Evolutionary conservation across 1,139 yeast genomes (phyloP).

Genomic region (Geotrichum australiense): DNA sequence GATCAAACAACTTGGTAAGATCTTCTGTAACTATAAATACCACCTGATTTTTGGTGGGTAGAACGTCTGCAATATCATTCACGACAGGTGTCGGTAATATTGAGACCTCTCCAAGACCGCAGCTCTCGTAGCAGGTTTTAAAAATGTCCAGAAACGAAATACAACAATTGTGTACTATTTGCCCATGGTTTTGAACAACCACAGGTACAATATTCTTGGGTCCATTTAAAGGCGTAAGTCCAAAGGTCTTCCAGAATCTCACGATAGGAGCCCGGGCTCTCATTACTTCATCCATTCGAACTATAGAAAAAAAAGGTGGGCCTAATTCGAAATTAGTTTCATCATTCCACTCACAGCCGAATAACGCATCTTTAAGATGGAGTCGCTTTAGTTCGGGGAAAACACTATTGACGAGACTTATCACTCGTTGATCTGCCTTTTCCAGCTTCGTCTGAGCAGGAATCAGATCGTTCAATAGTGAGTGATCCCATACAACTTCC

Average conservation of each 20-base stretch:
- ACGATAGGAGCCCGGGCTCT: slow-evolving; percentile 34
- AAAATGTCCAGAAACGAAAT: slow-evolving; percentile 26
- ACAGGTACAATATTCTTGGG: slow-evolving; percentile 29
- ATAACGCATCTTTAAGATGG: slow-evolving; percentile 11
- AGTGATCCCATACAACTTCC: slow-evolving; percentile 42
- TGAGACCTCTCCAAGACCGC: slow-evolving; percentile 31
- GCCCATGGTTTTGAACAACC: slow-evolving; percentile 30
- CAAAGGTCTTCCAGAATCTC: slow-evolving; percentile 37
- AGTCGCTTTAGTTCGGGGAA: slow-evolving; percentile 12
- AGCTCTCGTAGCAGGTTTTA: slow-evolving; percentile 34
- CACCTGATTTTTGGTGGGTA: neutral
- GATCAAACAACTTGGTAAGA: slow-evolving; percentile 3
- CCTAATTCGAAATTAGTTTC: slow-evolving; percentile 9
- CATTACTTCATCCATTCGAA: slow-evolving; percentile 26
- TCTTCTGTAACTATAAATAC: slow-evolving; percentile 13
- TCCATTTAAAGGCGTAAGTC: slow-evolving; percentile 32
- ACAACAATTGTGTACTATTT: slow-evolving; percentile 26
- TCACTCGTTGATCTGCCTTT: slow-evolving; percentile 10
- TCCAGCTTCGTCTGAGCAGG: slow-evolving; percentile 18
- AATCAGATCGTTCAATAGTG: slow-evolving; percentile 26
- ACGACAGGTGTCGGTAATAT: slow-evolving; percentile 22
- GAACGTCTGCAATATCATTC: neutral
- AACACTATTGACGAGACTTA: slow-evolving; percentile 7
- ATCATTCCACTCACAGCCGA: slow-evolving; percentile 4
- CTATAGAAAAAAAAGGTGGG: slow-evolving; percentile 24